These are phyloP conservation scores for Manihot esculenta DNA, from an alignment of 441 rosid genomes.

Conservation along the genomic window DNA sequence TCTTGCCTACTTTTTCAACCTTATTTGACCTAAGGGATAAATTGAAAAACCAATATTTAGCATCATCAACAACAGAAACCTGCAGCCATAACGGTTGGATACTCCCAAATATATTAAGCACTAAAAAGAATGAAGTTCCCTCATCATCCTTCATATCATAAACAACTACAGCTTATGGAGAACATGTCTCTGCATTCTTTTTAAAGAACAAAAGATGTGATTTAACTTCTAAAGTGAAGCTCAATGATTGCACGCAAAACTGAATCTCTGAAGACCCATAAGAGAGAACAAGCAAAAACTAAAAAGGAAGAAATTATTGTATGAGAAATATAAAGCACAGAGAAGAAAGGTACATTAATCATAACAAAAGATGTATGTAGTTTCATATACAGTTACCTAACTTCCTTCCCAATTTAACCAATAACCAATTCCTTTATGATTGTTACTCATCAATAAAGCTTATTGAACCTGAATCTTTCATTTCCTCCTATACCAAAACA, in stretches of 20 bases:
- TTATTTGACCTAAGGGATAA: conserved; percentile 46
- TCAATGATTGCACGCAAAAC: neutral
- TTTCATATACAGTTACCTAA: too few relatives aligned
- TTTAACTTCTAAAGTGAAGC: neutral
- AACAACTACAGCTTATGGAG: neutral
- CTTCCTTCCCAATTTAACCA: neutral
- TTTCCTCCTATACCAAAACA: neutral
- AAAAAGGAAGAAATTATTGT: neutral
- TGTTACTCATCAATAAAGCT: neutral
- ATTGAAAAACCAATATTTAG: neutral
- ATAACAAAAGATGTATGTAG: too few relatives aligned
- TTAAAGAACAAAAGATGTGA: too few relatives aligned
- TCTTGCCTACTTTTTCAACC: conserved; percentile 46
- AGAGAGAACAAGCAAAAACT: neutral
- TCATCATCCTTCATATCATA: neutral
- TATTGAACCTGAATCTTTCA: neutral
- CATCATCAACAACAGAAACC: neutral
- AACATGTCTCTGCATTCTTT: too few relatives aligned
- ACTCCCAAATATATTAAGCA: neutral
- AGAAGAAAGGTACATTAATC: too few relatives aligned
- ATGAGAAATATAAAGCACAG: too few relatives aligned
- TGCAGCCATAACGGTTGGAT: neutral
- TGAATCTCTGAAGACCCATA: neutral
- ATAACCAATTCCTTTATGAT: neutral
- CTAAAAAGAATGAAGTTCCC: neutral